Percentiles rank a stretch among this genome's conserved stretches.
phyloP scores from a whole-genome alignment of 1,284 basidiomycete genomes.

The Tylopilus orsonianus region DNA sequence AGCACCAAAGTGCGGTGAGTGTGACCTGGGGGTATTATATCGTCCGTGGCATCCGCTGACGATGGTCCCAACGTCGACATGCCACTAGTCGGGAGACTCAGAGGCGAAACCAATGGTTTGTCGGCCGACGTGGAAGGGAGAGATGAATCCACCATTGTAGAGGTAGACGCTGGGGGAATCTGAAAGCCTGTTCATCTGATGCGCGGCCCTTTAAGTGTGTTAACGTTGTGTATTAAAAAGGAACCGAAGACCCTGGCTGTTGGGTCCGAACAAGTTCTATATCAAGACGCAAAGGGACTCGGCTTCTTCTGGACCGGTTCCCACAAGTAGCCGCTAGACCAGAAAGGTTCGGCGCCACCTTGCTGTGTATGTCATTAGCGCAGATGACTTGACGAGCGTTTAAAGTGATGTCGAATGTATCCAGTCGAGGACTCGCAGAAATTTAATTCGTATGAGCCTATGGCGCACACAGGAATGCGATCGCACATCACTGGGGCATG shows the following conservation, averaged over 20 bases:
- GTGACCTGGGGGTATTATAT: conserved; percentile 37
- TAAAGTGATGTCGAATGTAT: too few relatives aligned
- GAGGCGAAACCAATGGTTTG: conserved; percentile 8
- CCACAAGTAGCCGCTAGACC: too few relatives aligned
- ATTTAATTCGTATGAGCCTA: too few relatives aligned
- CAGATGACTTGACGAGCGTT: too few relatives aligned
- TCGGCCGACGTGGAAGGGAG: conserved; percentile 2
- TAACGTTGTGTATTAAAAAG: conserved; percentile 4
- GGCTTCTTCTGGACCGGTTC: conserved; percentile 8
- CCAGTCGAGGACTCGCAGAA: too few relatives aligned
- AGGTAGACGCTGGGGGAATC: not conserved
- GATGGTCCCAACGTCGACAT: not conserved
- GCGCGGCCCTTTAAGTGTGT: conserved; percentile 7
- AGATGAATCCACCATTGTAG: conserved; percentile 14
- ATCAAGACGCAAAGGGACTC: not conserved
- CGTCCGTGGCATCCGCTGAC: conserved; percentile 16
- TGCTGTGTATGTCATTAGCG: too few relatives aligned
- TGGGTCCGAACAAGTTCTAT: conserved; percentile 22
- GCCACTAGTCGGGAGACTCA: conserved; percentile 1
- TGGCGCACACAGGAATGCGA: too few relatives aligned
- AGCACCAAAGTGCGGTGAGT: conserved; percentile 47
- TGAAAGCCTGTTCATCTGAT: not conserved
- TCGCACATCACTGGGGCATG: too few relatives aligned
- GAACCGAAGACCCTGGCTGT: not conserved
- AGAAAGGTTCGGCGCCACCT: too few relatives aligned